Evolutionary conservation across 176 grass and related monocot genomes (phyloP).

Genomic region (Phragmites australis): DNA sequence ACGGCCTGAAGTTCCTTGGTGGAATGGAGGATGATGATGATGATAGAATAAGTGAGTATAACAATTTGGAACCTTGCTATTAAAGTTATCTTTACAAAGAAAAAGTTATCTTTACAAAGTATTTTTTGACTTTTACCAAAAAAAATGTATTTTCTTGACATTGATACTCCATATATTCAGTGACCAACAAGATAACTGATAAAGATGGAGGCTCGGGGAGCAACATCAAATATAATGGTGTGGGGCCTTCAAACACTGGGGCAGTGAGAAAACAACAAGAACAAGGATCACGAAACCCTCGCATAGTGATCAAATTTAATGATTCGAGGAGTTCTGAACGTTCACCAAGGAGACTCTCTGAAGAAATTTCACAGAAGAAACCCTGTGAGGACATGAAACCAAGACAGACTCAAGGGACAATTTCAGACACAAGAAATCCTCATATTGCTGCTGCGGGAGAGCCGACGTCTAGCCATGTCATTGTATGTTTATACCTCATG

Average conservation of each 20-base stretch:
- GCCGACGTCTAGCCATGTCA: neutral
- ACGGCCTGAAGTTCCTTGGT: slow-evolving; percentile 41
- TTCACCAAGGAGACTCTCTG: neutral
- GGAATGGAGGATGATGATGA: slow-evolving; percentile 59
- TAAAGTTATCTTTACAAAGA: neutral
- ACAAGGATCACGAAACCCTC: neutral
- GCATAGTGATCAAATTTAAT: neutral
- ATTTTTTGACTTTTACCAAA: neutral
- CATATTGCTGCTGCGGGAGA: slow-evolving; percentile 26
- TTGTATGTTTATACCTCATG: slow-evolving; percentile 45
- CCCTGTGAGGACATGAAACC: neutral
- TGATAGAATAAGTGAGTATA: slow-evolving; percentile 48
- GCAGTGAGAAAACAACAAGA: neutral
- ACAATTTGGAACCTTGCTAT: neutral
- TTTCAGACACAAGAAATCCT: slow-evolving; percentile 24
- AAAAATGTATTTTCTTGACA: too few species aligned
- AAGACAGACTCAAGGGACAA: neutral
- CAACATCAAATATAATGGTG: too few species aligned
- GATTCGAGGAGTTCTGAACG: neutral
- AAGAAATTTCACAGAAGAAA: neutral
- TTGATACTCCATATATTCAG: too few species aligned
- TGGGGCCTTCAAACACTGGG: too few species aligned
- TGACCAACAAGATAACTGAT: too few species aligned
- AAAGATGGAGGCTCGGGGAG: too few species aligned
- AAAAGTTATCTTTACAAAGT: too few species aligned